Evolutionary conservation across 192 early-diverging fungal genomes (phyloP).

Genomic region (Obelidium mucronatum): DNA sequence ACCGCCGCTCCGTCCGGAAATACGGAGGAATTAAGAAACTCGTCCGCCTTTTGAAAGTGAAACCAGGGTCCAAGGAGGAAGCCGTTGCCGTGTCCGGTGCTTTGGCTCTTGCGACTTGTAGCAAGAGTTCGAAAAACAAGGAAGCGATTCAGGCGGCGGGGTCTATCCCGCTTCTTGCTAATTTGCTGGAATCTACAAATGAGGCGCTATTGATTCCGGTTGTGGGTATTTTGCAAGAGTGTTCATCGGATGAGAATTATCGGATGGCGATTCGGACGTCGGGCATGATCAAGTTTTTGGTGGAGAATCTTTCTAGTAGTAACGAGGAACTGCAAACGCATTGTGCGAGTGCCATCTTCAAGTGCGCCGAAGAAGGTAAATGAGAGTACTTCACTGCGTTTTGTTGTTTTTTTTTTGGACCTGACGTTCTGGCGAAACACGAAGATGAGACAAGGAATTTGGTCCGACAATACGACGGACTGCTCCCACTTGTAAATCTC

Average conservation of each 20-base stretch:
- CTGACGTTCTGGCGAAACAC: not conserved
- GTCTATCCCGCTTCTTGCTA: slow-evolving; percentile 65
- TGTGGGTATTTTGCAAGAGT: slow-evolving; percentile 69
- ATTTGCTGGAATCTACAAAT: slow-evolving; percentile 62
- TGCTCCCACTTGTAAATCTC: slow-evolving; percentile 61
- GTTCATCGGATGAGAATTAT: slow-evolving; percentile 68
- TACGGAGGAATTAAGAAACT: slow-evolving; percentile 68
- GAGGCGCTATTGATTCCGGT: slow-evolving; percentile 68
- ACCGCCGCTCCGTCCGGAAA: slow-evolving; percentile 60
- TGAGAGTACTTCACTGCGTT: too few relatives aligned
- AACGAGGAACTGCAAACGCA: slow-evolving; percentile 70
- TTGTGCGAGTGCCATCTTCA: slow-evolving; percentile 70
- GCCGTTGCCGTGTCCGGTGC: slow-evolving; percentile 67
- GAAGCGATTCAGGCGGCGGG: slow-evolving; percentile 69
- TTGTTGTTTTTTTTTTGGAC: slow-evolving; percentile 41
- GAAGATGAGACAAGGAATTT: slow-evolving; percentile 64
- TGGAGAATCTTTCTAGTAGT: slow-evolving; percentile 64
- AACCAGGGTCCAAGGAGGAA: slow-evolving; percentile 51
- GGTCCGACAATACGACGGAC: slow-evolving; percentile 61
- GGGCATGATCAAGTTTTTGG: slow-evolving; percentile 70
- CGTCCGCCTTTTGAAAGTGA: slow-evolving; percentile 60
- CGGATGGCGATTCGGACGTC: slow-evolving; percentile 61
- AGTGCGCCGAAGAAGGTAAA: slow-evolving; percentile 70
- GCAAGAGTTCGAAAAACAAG: slow-evolving; percentile 69
- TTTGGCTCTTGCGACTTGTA: slow-evolving; percentile 63